Conservation (phyloP, 75 land plant species). For the Cunninghamia lanceolata region DNA sequence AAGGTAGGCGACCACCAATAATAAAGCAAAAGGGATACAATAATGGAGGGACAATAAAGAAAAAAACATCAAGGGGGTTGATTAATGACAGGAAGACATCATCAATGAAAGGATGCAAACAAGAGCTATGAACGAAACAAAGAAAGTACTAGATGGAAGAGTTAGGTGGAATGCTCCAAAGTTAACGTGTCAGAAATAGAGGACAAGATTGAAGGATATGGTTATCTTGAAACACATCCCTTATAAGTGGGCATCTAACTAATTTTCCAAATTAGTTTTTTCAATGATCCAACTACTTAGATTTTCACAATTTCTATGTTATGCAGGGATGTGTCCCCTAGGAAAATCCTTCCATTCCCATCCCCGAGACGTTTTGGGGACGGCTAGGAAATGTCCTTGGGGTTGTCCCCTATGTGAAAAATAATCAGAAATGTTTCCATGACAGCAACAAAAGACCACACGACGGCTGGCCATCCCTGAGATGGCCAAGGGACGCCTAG, state of each 20-base stretch:
- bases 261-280: not conserved
- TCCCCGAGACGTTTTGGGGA: too few species aligned
- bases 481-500: too few species aligned
- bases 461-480: too few species aligned
- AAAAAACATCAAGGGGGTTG: not conserved
- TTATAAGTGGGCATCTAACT: not conserved
- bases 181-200: not conserved
- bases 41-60: not conserved
- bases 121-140: not conserved
- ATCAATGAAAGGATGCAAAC: not conserved
- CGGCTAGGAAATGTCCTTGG: too few species aligned
- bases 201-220: not conserved
- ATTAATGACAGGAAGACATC: not conserved
- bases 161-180: not conserved
- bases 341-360: too few species aligned
- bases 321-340: too few species aligned
- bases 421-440: too few species aligned
- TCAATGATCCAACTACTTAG: too few species aligned
- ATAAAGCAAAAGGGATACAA: not conserved
- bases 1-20: not conserved
- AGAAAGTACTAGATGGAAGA: not conserved
- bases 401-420: too few species aligned
- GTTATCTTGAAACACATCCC: not conserved
- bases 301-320: too few species aligned
- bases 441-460: too few species aligned